A percentile compares a stretch with the other conserved stretches of the same genome.
Evolutionary conservation across 2,329 filamentous ascomycete species (phyloP).

Genomic region (Aspergillus clavatus): DNA sequence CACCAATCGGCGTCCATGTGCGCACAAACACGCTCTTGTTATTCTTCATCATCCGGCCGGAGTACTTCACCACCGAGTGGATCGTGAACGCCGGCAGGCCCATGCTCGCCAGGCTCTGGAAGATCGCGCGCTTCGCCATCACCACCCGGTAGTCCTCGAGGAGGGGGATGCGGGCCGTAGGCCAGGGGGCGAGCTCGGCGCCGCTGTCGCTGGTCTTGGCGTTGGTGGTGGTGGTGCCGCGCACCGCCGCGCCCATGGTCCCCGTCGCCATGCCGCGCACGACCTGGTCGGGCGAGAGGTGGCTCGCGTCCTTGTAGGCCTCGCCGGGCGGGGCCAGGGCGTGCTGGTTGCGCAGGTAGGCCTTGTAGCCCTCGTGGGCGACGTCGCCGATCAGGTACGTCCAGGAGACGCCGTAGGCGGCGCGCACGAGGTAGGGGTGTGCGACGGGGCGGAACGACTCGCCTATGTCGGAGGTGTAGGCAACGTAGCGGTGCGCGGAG

Average conservation of each 20-base stretch:
- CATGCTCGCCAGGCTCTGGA: conserved; percentile 90
- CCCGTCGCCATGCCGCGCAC: conserved; percentile 35
- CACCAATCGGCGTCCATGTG: conserved; percentile 86
- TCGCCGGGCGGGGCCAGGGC: conserved; percentile 64
- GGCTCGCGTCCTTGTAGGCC: conserved; percentile 37
- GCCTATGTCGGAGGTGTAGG: conserved; percentile 93
- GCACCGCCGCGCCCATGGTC: conserved; percentile 24
- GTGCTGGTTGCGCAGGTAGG: conserved; percentile 80
- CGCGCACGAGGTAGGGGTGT: conserved; percentile 73
- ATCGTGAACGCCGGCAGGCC: conserved; percentile 90
- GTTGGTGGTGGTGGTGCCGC: too few species aligned
- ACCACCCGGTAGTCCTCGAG: conserved; percentile 88
- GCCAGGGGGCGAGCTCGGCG: conserved; percentile 31
- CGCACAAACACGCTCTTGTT: conserved; percentile 69
- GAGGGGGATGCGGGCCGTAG: conserved; percentile 55
- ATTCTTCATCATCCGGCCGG: conserved; percentile 77
- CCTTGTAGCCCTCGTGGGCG: conserved; percentile 88
- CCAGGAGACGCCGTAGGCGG: conserved; percentile 90
- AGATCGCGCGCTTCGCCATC: conserved; percentile 84
- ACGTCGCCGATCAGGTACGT: conserved; percentile 88
- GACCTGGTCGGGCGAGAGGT: conserved; percentile 28
- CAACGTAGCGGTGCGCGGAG: conserved; percentile 90
- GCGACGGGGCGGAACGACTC: conserved; percentile 93
- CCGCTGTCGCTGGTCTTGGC: conserved; percentile 8
- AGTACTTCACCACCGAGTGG: conserved; percentile 86